These are phyloP conservation scores for Colletotrichum sp. DNA, from an alignment of 2,329 filamentous ascomycete species.

Conservation along the genomic window DNA sequence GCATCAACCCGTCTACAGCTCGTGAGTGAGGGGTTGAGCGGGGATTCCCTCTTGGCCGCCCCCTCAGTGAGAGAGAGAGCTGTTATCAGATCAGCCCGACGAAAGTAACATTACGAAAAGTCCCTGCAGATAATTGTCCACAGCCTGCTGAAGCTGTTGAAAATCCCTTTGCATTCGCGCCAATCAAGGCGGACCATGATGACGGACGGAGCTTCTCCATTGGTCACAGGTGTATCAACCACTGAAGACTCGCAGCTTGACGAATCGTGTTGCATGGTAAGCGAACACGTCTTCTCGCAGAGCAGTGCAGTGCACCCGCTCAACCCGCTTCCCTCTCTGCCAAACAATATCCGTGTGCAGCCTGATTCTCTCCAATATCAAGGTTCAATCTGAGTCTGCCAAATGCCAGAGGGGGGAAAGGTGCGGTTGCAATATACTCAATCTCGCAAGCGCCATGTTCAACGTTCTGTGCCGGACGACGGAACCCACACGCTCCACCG, in stretches of 20 bases:
- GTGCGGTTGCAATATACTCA: neutral
- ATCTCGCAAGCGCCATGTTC: neutral
- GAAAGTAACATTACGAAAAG: neutral
- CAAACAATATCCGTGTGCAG: neutral
- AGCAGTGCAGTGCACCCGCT: neutral
- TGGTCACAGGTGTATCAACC: neutral
- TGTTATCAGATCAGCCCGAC: neutral
- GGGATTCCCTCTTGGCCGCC: neutral
- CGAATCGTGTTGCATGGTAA: neutral
- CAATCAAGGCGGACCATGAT: neutral
- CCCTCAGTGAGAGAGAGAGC: neutral
- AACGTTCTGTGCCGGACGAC: neutral
- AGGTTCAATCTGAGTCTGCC: neutral
- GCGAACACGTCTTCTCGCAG: neutral
- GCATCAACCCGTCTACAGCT: neutral
- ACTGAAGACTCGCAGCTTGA: neutral
- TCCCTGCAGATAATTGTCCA: neutral
- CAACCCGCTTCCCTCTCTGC: neutral
- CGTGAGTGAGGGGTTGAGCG: neutral
- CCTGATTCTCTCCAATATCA: neutral
- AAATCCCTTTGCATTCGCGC: neutral
- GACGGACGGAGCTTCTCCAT: neutral
- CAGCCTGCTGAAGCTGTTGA: neutral
- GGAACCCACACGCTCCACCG: neutral
- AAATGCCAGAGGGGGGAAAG: neutral